A percentile compares a stretch with the other conserved stretches of the same genome.
These are phyloP conservation scores for Cladorrhinum samala DNA, from an alignment of 495 filamentous ascomycete species.

Conservation along the genomic window DNA sequence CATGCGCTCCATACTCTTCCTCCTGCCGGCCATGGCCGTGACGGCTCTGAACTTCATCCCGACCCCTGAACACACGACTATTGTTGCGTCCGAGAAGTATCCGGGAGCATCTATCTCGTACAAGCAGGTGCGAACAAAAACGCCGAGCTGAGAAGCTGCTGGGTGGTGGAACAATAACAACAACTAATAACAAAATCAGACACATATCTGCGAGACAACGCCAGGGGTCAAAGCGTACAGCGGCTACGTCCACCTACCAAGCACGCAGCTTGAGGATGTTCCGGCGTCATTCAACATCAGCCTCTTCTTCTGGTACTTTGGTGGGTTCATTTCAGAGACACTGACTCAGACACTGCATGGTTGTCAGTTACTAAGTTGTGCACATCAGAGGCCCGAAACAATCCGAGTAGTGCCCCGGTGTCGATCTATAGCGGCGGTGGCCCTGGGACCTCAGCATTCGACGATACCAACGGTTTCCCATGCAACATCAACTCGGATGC, in stretches of 20 bases:
- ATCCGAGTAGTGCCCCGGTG: constrained; percentile 43
- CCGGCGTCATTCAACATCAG: not conserved
- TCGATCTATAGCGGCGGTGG: constrained; percentile 35
- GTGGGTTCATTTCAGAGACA: not conserved
- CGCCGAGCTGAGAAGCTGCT: not conserved
- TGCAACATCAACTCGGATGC: constrained; percentile 8
- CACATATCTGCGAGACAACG: constrained; percentile 1
- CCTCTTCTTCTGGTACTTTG: constrained; percentile 18
- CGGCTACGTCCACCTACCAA: constrained; percentile 2
- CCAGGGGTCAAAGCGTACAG: not conserved
- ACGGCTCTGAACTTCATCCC: constrained; percentile 7
- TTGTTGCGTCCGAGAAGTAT: constrained; percentile 6
- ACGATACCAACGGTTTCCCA: constrained; percentile 8
- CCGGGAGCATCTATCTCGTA: constrained; percentile 12
- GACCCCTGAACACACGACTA: not conserved
- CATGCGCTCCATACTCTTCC: not conserved
- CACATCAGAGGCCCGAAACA: constrained; percentile 37
- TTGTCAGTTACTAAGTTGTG: constrained; percentile 15
- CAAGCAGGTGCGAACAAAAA: constrained; percentile 6
- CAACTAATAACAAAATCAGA: not conserved
- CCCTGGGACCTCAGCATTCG: constrained; percentile 34
- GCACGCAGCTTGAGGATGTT: not conserved
- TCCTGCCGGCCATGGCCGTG: not conserved
- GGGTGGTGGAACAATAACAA: not conserved
- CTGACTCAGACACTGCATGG: constrained; percentile 1